Conservation (phyloP, 2,329 filamentous ascomycete species). For the Colletotrichum siamense region DNA sequence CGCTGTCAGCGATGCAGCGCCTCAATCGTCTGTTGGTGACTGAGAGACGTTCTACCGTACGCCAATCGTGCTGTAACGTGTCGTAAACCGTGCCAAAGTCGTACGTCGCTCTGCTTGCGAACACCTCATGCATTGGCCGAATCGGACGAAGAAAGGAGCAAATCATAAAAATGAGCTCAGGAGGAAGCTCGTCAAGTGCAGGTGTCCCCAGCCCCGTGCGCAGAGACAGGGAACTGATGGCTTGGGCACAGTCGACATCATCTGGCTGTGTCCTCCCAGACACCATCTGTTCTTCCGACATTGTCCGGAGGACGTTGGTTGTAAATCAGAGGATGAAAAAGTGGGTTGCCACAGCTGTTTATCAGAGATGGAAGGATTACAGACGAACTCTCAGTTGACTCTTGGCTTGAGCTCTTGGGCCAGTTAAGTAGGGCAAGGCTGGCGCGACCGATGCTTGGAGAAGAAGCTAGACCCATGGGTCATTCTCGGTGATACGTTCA, state of each 20-base stretch:
- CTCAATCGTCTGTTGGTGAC: background rate
- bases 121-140: background rate
- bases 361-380: background rate
- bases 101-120: background rate
- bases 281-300: background rate
- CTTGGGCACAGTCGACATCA: background rate
- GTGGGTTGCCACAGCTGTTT: background rate
- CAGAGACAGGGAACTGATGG: background rate
- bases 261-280: background rate
- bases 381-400: background rate
- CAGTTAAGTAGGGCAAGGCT: background rate
- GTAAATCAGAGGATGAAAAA: background rate
- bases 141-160: background rate
- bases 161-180: background rate
- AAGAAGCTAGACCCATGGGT: background rate
- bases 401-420: background rate
- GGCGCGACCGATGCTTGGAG: background rate
- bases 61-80: background rate
- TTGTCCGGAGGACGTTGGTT: background rate
- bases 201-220: rapidly evolving
- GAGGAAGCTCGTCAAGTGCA: background rate
- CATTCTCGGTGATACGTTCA: background rate
- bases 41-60: background rate
- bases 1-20: background rate
- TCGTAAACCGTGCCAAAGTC: background rate